Evolutionary conservation across 768 basidiomycete species (phyloP).

Genomic region (Podaxis mareebaensis): DNA sequence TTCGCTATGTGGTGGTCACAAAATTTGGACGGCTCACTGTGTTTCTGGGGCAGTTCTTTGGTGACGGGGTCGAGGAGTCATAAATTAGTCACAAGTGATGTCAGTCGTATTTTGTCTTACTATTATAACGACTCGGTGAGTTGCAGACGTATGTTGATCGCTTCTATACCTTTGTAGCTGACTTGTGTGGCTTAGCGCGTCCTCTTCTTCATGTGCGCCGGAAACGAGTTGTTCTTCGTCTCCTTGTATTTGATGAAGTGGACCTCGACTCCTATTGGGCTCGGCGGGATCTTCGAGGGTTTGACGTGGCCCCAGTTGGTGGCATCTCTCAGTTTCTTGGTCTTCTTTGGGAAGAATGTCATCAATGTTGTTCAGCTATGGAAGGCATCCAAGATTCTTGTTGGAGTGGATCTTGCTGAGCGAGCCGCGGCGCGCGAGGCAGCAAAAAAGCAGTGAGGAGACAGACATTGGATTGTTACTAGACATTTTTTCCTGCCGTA

Average conservation of each 20-base stretch:
- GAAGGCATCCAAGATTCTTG: conserved; percentile 95
- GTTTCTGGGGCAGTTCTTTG: conserved; percentile 67
- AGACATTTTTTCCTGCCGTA: conserved; percentile 11
- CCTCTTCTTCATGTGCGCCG: conserved; percentile 90
- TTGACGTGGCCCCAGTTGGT: conserved; percentile 79
- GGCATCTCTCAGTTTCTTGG: conserved; percentile 59
- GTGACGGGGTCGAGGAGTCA: conserved; percentile 92
- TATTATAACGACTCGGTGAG: conserved; percentile 94
- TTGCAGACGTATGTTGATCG: conserved; percentile 22
- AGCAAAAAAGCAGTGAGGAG: conserved; percentile 23
- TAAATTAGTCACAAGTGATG: conserved; percentile 89
- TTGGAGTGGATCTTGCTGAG: conserved; percentile 91
- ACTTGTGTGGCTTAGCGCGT: conserved; percentile 53
- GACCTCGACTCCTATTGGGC: conserved; percentile 68
- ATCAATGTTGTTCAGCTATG: conserved; percentile 97
- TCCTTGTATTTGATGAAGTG: conserved; percentile 92
- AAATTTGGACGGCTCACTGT: conserved; percentile 16
- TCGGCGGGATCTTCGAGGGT: conserved; percentile 30
- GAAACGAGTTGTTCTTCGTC: conserved; percentile 96
- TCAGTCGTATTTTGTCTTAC: conserved; percentile 85
- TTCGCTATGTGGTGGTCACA: not conserved
- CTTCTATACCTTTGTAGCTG: not conserved
- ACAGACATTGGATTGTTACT: conserved; percentile 16
- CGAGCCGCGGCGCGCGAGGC: conserved; percentile 60
- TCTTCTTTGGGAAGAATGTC: conserved; percentile 83